Percentiles rank a stretch among this genome's conserved stretches.
Evolutionary conservation across 2,329 filamentous ascomycete genomes (phyloP).

Genomic region (Beauveria scarabaeidicola): DNA sequence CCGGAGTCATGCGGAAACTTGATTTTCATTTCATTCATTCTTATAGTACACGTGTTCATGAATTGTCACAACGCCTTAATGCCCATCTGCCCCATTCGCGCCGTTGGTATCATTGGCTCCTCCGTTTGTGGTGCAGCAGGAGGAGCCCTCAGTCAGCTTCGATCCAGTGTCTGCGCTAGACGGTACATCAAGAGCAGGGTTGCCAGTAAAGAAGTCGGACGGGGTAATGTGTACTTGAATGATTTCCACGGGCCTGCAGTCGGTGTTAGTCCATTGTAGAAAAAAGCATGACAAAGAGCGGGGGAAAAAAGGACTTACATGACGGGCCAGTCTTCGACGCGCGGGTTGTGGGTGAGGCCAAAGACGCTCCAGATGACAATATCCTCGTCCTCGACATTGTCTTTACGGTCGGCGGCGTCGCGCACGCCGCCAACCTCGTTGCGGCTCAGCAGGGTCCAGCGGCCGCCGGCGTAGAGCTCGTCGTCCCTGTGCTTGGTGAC

Average conservation of each 20-base stretch:
- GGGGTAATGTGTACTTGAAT: slow-evolving; percentile 37
- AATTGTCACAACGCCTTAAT: background rate
- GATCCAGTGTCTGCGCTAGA: slow-evolving; percentile 23
- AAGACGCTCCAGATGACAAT: slow-evolving; percentile 50
- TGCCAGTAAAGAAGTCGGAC: slow-evolving; percentile 39
- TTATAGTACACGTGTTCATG: background rate
- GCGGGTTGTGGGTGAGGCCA: slow-evolving; percentile 57
- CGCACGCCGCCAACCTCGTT: slow-evolving; percentile 25
- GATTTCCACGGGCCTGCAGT: slow-evolving; percentile 43
- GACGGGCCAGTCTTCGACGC: slow-evolving; percentile 60
- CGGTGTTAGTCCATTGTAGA: background rate
- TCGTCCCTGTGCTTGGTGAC: slow-evolving; percentile 37
- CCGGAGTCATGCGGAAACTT: background rate
- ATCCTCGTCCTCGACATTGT: slow-evolving; percentile 40
- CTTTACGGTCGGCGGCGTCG: slow-evolving; percentile 32
- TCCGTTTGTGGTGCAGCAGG: background rate
- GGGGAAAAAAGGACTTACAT: slow-evolving; percentile 36
- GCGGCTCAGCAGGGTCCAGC: slow-evolving; percentile 37
- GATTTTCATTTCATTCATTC: background rate
- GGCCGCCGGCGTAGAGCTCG: slow-evolving; percentile 36
- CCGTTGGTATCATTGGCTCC: background rate
- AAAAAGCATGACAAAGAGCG: background rate
- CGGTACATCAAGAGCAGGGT: slow-evolving; percentile 39
- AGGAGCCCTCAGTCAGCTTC: slow-evolving; percentile 7
- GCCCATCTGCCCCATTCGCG: background rate